Conservation (phyloP, 148 eudicot genomes). For the Linanthus parryae region DNA sequence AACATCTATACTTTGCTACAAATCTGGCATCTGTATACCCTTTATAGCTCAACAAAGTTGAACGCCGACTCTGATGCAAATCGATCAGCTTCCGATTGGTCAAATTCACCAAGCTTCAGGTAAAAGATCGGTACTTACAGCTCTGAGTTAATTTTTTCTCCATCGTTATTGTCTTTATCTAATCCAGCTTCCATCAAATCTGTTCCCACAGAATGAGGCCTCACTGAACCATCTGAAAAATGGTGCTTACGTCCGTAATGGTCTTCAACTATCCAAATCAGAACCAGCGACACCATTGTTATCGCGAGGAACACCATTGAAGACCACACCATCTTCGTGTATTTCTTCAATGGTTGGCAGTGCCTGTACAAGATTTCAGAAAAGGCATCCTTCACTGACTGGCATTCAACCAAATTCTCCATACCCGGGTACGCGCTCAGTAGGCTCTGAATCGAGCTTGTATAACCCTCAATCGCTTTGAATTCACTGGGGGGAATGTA, state of each 20-base stretch:
- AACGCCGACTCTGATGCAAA: too few relatives aligned
- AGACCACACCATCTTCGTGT: conserved; percentile 35
- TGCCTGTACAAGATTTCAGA: conserved; percentile 41
- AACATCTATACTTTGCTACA: too few relatives aligned
- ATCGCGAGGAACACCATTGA: conserved; percentile 38
- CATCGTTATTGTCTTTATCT: conserved; percentile 4
- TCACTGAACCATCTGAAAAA: conserved; percentile 26
- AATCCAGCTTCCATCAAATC: conserved; percentile 18
- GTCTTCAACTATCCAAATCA: conserved; percentile 31
- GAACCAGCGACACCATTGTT: conserved; percentile 37
- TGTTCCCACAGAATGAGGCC: conserved; percentile 18
- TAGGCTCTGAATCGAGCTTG: conserved; percentile 47
- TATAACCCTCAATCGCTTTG: conserved; percentile 32
- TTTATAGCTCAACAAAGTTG: too few relatives aligned
- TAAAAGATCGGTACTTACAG: conserved; percentile 2
- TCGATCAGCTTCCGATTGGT: too few relatives aligned
- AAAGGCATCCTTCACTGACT: conserved; percentile 48
- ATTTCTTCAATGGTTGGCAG: conserved; percentile 57
- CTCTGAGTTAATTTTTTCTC: conserved; percentile 2
- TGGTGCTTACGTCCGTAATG: conserved; percentile 20
- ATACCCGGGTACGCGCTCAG: conserved; percentile 52
- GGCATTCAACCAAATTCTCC: conserved; percentile 61
- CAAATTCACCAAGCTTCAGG: too few relatives aligned
- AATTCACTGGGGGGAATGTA: conserved; percentile 25
- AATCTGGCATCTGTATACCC: too few relatives aligned